Evolutionary conservation across 371 early-diverging fungal species (phyloP).

Genomic region (Nematocida displodere): DNA sequence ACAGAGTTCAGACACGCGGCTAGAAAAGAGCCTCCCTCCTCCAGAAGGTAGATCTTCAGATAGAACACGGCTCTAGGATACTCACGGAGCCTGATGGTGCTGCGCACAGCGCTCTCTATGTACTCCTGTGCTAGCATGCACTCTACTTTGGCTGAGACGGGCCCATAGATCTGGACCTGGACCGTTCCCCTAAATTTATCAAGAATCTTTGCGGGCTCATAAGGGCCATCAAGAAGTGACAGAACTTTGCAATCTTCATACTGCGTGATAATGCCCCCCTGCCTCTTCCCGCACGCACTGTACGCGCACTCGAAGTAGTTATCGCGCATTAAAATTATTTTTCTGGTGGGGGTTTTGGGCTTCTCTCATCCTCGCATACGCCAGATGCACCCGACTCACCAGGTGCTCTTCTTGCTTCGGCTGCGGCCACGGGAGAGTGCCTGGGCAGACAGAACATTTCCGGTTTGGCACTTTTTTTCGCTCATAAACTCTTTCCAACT

Average conservation of each 20-base stretch:
- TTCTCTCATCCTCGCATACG: conserved; percentile 26
- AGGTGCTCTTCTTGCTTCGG: conserved; percentile 16
- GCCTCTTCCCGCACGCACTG: conserved; percentile 22
- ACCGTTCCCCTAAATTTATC: conserved; percentile 13
- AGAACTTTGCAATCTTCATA: conserved; percentile 7
- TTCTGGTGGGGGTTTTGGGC: neutral
- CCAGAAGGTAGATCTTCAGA: conserved; percentile 12
- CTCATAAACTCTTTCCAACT: neutral
- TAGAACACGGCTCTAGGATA: conserved; percentile 42
- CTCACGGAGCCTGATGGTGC: neutral
- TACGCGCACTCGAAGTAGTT: conserved; percentile 40
- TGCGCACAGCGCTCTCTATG: conserved; percentile 3
- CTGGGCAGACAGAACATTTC: conserved; percentile 15
- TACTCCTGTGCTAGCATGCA: conserved; percentile 1
- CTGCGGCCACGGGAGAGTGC: neutral
- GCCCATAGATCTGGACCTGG: neutral
- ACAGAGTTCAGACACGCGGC: conserved; percentile 12
- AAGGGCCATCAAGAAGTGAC: conserved; percentile 25
- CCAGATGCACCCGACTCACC: conserved; percentile 11
- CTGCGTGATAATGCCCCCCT: neutral
- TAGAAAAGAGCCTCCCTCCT: neutral
- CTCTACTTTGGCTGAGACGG: neutral
- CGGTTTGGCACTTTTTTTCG: neutral
- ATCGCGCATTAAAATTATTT: conserved; percentile 21
- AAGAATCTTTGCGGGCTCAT: conserved; percentile 26